Evolutionary conservation across 768 basidiomycete genomes (phyloP), one percentile per base, ranked within the genome.

Genomic region (Amanita thiersii): DNA sequence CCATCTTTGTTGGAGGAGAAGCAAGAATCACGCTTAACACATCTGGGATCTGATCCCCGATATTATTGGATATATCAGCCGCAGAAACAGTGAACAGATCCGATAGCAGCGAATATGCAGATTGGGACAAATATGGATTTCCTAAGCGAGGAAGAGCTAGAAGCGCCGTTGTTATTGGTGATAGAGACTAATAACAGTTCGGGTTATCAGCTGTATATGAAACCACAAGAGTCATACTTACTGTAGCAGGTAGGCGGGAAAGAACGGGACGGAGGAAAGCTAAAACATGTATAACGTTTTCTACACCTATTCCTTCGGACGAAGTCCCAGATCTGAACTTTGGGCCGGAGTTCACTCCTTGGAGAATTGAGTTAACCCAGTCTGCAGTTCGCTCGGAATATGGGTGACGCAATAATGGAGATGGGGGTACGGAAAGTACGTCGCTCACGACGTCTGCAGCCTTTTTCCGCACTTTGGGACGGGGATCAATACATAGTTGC

Each of bases 381-480:
- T 87, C 83, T 6, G 85, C 75, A 12, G 88, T 82, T 49, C 79
- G 70, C 28, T 82, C 75, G 0, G 88, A 72, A 56, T 96, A 99
- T 0, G 96, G 93, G 64, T 99, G 96, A 17, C 71, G 61, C 4
- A 76, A 52, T 26, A 85, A 68, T 0, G 94, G 94, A 3, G 79
- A 68, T 2, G 89, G 86, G 6, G 92, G 90, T 18, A 69, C 69
- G 11, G 72, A 68, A 25, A 99, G 67, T 3, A 91, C 70, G 50
- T 87, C 84, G 52, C 72, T 75, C 23, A 99, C 73, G 14, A 86
- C 75, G 54, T 97, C 93, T 34, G 83, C 81, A 17, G 93, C 92
- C 55, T 83, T 79, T 60, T 77, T 92, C 43, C 96, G 79, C 39
- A 99, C 91, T 66, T 98, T 97, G 14, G 96, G 96, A 38, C 96